A percentile compares a stretch with the other conserved stretches of the same genome.
These are phyloP conservation scores for Alternaria longipes DNA, from an alignment of 2,329 filamentous ascomycete genomes.

Conservation along the genomic window DNA sequence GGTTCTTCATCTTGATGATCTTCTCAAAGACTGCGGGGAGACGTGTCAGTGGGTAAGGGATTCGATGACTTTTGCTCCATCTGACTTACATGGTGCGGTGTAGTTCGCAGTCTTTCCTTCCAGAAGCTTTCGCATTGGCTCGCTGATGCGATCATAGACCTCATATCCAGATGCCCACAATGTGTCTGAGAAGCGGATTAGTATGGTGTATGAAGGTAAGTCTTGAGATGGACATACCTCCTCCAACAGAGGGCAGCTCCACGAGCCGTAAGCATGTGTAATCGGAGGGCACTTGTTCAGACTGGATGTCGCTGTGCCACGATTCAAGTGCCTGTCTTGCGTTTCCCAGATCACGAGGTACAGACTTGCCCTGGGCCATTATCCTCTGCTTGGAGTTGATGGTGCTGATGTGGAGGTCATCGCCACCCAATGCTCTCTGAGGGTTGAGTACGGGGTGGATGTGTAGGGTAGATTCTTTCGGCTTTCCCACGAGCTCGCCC, in stretches of 20 bases:
- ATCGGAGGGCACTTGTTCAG: conserved; percentile 14
- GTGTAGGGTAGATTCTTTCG: conserved; percentile 11
- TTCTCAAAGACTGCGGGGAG: conserved; percentile 7
- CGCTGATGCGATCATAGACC: conserved; percentile 12
- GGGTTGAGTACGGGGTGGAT: conserved; percentile 13
- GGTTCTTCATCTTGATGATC: conserved; percentile 11
- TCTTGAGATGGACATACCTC: background rate
- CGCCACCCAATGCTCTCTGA: conserved; percentile 5
- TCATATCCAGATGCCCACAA: conserved; percentile 14
- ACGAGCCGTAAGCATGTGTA: conserved; percentile 12
- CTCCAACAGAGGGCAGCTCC: conserved; percentile 3
- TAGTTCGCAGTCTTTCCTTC: conserved; percentile 12
- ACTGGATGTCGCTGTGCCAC: conserved; percentile 14
- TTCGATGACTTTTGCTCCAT: background rate
- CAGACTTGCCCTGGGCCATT: conserved; percentile 7
- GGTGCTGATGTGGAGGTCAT: conserved; percentile 13
- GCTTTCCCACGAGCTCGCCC: conserved; percentile 11
- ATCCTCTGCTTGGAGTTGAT: conserved; percentile 14
- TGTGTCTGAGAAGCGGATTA: background rate
- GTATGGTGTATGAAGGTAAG: background rate
- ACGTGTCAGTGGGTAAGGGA: background rate
- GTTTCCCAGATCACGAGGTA: conserved; percentile 10
- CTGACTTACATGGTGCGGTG: conserved; percentile 11
- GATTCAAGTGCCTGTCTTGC: conserved; percentile 9
- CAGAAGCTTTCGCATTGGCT: conserved; percentile 12